Conservation (phyloP, 257 asterid species). For the Rubia yunnanensis region DNA sequence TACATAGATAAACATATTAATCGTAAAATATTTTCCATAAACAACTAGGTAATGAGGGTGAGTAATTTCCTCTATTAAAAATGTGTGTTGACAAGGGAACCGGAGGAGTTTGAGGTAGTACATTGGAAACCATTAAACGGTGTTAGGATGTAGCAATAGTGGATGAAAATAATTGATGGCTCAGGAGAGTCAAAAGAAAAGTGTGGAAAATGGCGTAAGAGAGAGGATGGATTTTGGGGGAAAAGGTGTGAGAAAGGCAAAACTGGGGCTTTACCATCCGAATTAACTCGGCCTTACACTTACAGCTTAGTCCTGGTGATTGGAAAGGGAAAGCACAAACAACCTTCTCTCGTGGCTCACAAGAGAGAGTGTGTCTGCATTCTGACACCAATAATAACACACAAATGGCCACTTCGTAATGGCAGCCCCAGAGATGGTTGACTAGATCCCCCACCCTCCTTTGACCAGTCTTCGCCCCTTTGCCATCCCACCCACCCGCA, state of each 20-base stretch:
- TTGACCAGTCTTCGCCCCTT: slow-evolving; percentile 37
- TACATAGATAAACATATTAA: no score
- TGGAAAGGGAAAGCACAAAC: slow-evolving; percentile 24
- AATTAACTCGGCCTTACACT: slow-evolving; percentile 15
- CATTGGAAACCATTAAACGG: no score
- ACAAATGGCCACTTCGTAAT: slow-evolving; percentile 45
- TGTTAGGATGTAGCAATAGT: no score
- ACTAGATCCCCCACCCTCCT: slow-evolving; percentile 18
- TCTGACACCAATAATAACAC: slow-evolving; percentile 47
- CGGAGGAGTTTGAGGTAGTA: no score
- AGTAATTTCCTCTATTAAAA: no score
- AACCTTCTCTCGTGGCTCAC: slow-evolving; percentile 18
- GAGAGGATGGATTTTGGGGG: not conserved
- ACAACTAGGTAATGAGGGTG: no score
- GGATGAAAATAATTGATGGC: no score
- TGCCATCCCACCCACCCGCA: slow-evolving; percentile 25
- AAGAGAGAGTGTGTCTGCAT: slow-evolving; percentile 4
- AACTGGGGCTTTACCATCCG: slow-evolving; percentile 10
- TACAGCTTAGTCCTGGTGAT: slow-evolving; percentile 10
- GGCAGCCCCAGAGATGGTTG: slow-evolving; percentile 27
- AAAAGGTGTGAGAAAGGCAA: slow-evolving; percentile 11
- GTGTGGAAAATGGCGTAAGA: not conserved
- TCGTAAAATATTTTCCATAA: no score
- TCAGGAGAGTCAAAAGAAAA: not conserved
- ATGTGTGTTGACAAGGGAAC: no score